Conservation (phyloP, 495 filamentous ascomycete species). For the Beverwykella pulmonaria region DNA sequence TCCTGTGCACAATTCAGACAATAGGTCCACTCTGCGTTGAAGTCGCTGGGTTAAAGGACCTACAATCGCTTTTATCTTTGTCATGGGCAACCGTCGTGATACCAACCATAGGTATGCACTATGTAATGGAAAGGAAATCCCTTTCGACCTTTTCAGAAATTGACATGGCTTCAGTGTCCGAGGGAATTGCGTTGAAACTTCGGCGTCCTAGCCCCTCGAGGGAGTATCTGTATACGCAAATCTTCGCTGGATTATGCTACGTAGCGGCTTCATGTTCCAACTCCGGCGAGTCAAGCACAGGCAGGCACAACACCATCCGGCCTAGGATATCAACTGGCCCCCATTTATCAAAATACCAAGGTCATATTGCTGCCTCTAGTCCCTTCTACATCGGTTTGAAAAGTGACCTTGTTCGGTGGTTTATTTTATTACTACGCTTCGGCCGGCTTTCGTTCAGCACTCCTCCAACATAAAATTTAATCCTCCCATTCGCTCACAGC, state of each 20-base stretch:
- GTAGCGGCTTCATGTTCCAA: conserved; percentile 18
- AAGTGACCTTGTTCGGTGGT: no score
- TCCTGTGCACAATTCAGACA: conserved; percentile 10
- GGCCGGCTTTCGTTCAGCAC: no score
- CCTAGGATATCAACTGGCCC: no score
- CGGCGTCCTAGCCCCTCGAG: conserved; percentile 1
- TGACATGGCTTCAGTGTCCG: conserved; percentile 13
- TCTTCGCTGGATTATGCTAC: conserved; percentile 17
- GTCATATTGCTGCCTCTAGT: no score
- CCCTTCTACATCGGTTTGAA: no score
- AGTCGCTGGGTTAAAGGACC: conserved; percentile 27
- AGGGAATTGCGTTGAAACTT: conserved; percentile 28
- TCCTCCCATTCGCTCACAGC: no score
- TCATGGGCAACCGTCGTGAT: not conserved
- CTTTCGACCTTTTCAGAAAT: conserved; percentile 10
- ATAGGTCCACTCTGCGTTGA: conserved; percentile 33
- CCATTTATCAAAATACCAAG: no score
- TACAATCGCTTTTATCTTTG: conserved; percentile 24
- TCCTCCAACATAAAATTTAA: no score
- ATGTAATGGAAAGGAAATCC: no score
- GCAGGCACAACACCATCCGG: no score
- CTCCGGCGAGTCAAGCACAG: not conserved
- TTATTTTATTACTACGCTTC: no score
- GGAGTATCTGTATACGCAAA: conserved; percentile 29
- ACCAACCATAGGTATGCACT: not conserved